Base-by-base conservation (phyloP, 352 stramenopile genomes). In the Pythium guiyangense region DNA sequence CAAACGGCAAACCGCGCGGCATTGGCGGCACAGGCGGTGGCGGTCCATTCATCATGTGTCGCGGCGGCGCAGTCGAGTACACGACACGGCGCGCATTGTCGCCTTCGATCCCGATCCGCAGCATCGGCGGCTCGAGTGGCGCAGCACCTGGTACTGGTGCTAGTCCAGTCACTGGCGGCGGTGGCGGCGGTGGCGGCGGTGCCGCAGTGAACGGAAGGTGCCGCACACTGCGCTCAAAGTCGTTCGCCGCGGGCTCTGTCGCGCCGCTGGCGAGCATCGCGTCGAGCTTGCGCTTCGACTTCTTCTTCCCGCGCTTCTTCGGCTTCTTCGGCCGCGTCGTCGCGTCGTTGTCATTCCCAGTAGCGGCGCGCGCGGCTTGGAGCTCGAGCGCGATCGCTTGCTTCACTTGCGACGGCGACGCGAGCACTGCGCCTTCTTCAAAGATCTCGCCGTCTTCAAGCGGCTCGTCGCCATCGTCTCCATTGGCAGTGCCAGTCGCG, bases 281-380 rank as follows among this genome's bases (percentile, higher is more conserved):
- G 1, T 87, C 82, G 15, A 81, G 51, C 51, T 92, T 90, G 18
- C 83, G 78, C 54, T 92, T 92, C 1, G 64, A 60, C 49, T 87
- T 88, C 62, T 91, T 93, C 52, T 87, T 86, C 6, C 81, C 77
- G 2, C 79, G 79, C 46, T 90, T 90, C 59, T 91, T 91, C 31
- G 77, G 74, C 60, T 87, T 87, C 54, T 87, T 88, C 25, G 35
- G 44, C 11, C 31, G 31, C 15, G 17, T 9, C 10, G 15, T 0
- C 18, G 29, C 48, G 18, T n/a, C 25, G 11, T 4, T 15, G 6
- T 31, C 18, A 14, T 11, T 29, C 40, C 49, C 59, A 11, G 54
- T 29, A 57, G 48, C 9, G 17, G 45, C 6, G 26, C 62, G 57
- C 4, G 48, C 51, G n/a, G 63, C 52, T 8, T 63, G 57, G 0